Evolutionary conservation across 768 basidiomycete genomes (phyloP).

Genomic region (Termitomyces sp.): DNA sequence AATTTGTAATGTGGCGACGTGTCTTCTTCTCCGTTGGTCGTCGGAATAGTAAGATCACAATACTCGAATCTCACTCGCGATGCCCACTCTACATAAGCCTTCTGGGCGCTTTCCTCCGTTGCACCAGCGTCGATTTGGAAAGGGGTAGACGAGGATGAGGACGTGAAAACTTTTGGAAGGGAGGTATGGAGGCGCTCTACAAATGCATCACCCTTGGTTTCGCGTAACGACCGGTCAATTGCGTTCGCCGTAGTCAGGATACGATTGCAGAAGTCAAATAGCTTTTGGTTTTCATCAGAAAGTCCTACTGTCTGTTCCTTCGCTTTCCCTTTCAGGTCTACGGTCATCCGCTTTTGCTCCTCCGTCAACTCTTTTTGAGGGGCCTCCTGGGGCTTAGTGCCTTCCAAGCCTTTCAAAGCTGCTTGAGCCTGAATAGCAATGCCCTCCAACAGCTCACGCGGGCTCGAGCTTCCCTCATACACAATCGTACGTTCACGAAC

Average conservation of each 20-base stretch:
- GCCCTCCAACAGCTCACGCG: conserved; percentile 87
- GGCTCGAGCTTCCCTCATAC: conserved; percentile 89
- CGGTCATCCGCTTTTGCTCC: conserved; percentile 85
- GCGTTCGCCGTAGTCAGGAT: conserved; percentile 79
- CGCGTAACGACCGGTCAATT: conserved; percentile 84
- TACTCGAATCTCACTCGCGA: conserved; percentile 83
- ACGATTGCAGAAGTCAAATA: conserved; percentile 79
- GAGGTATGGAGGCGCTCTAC: conserved; percentile 73
- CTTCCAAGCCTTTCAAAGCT: conserved; percentile 83
- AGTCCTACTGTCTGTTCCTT: conserved; percentile 46
- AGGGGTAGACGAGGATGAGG: conserved; percentile 37
- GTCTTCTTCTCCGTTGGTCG: conserved; percentile 38
- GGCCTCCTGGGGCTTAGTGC: conserved; percentile 45
- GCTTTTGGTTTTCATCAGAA: conserved; percentile 73
- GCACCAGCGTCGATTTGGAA: conserved; percentile 46
- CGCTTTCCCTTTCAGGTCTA: conserved; percentile 59
- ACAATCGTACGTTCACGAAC: conserved; percentile 79
- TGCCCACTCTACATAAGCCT: conserved; percentile 83
- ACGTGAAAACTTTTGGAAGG: conserved; percentile 67
- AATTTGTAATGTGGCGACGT: conserved; percentile 74
- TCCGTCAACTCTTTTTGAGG: conserved; percentile 72
- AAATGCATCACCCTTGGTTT: conserved; percentile 88
- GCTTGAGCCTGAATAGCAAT: conserved; percentile 92
- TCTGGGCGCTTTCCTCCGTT: conserved; percentile 64
- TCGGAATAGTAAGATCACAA: conserved; percentile 71